These are phyloP conservation scores for Lyophyllum atratum DNA, from an alignment of 768 basidiomycete species.

Conservation along the genomic window DNA sequence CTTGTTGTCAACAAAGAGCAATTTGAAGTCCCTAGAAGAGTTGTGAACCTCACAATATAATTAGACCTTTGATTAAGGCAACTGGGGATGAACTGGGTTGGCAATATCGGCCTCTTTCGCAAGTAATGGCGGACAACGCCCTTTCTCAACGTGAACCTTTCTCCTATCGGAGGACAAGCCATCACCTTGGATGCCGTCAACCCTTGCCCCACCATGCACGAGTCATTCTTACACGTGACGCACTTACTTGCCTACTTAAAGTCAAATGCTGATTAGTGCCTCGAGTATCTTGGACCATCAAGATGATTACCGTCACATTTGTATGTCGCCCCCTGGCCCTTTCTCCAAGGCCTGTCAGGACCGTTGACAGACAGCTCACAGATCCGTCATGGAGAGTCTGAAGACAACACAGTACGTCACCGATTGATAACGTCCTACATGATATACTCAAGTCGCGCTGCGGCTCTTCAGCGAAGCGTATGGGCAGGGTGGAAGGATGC, in stretches of 20 bases:
- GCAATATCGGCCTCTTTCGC: no score
- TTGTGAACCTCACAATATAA: no score
- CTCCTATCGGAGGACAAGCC: not conserved
- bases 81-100: no score
- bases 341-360: not conserved
- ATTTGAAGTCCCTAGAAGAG: no score
- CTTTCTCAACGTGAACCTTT: no score
- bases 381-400: conserved; percentile 72
- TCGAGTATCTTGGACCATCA: not conserved
- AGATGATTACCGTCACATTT: conserved; percentile 13
- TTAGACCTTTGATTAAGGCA: no score
- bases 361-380: conserved; percentile 20
- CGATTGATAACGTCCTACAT: not conserved
- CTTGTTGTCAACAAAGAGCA: no score
- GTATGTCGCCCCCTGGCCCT: not conserved
- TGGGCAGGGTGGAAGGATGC: conserved; percentile 85
- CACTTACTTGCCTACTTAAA: not conserved
- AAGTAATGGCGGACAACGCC: no score
- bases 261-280: not conserved
- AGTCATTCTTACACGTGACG: not conserved
- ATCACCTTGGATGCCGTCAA: no score
- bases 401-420: conserved; percentile 62
- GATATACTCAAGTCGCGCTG: not conserved
- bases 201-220: not conserved
- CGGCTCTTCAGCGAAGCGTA: conserved; percentile 34